These are phyloP conservation scores for Russula brevipes DNA, from an alignment of 768 basidiomycete species.

Conservation along the genomic window DNA sequence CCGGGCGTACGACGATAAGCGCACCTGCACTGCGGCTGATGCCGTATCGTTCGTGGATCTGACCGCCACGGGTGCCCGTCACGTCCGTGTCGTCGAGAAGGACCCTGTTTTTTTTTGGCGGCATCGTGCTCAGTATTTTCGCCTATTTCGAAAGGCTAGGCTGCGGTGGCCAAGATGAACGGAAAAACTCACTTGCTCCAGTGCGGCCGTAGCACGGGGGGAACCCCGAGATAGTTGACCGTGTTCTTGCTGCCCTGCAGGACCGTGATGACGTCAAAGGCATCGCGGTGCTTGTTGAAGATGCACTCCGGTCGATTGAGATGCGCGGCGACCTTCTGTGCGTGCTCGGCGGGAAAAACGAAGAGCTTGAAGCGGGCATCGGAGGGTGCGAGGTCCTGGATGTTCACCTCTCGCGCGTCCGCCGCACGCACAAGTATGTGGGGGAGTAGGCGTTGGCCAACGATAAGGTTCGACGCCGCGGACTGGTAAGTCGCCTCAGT, in stretches of 20 bases:
- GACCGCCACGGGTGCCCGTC: conserved; percentile 42
- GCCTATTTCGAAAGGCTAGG: too few species aligned
- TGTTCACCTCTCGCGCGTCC: conserved; percentile 42
- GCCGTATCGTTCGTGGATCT: conserved; percentile 54
- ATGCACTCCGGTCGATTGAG: conserved; percentile 30
- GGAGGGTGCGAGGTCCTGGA: conserved; percentile 46
- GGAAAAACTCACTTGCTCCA: conserved; percentile 39
- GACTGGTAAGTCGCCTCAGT: conserved; percentile 36
- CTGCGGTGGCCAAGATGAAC: not conserved
- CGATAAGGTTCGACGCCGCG: conserved; percentile 36
- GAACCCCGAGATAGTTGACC: conserved; percentile 33
- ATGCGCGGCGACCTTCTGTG: conserved; percentile 30
- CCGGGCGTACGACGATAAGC: conserved; percentile 54
- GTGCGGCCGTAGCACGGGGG: conserved; percentile 34
- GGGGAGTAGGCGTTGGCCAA: conserved; percentile 50
- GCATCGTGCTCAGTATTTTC: too few species aligned
- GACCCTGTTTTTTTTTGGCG: conserved; percentile 37
- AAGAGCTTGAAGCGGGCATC: conserved; percentile 48
- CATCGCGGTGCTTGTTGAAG: conserved; percentile 26
- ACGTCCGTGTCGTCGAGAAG: conserved; percentile 53
- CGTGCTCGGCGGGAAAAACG: conserved; percentile 36
- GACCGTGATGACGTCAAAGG: conserved; percentile 33
- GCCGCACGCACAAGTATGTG: conserved; percentile 44
- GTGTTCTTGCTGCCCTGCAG: conserved; percentile 33
- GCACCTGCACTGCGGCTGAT: conserved; percentile 42